Evolutionary conservation across 73 alveolate species (phyloP).

Genomic region (Blepharisma stoltei): DNA sequence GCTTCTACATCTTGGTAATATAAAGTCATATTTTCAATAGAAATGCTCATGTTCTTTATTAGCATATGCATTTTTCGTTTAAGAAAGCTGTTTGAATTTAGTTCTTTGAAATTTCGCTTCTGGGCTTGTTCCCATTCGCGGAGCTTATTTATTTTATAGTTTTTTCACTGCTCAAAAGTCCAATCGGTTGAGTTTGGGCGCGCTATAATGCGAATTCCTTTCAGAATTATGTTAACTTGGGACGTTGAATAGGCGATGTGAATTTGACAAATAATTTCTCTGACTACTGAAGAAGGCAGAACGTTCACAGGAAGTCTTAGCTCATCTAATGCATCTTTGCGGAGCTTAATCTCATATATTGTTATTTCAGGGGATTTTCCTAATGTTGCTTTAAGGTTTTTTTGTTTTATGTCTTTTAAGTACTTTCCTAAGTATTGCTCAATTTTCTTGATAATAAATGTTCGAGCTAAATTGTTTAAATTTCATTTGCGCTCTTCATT

Average conservation of each 20-base stretch:
- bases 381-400: neutral
- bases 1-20: slow-evolving; percentile 1
- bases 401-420: slow-evolving; percentile 10
- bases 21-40: neutral
- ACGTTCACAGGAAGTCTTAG: slow-evolving; percentile 19
- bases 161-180: neutral
- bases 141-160: neutral
- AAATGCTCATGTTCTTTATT: neutral
- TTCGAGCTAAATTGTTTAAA: too few species aligned
- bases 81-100: neutral
- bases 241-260: neutral
- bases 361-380: neutral
- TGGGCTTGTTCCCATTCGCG: slow-evolving; percentile 11
- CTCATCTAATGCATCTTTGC: slow-evolving; percentile 25
- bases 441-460: neutral
- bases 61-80: slow-evolving; percentile 7
- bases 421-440: slow-evolving; percentile 3
- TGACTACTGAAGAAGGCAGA: neutral
- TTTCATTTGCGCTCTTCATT: too few species aligned
- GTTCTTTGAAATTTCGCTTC: neutral
- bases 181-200: neutral
- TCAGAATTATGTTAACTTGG: slow-evolving; percentile 4
- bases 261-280: neutral
- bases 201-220: neutral
- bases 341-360: neutral